Percentiles rank a stretch among this genome's conserved stretches.
These are phyloP conservation scores for Hanseniaspora thailandica DNA, from an alignment of 805 yeast species.

Conservation along the genomic window DNA sequence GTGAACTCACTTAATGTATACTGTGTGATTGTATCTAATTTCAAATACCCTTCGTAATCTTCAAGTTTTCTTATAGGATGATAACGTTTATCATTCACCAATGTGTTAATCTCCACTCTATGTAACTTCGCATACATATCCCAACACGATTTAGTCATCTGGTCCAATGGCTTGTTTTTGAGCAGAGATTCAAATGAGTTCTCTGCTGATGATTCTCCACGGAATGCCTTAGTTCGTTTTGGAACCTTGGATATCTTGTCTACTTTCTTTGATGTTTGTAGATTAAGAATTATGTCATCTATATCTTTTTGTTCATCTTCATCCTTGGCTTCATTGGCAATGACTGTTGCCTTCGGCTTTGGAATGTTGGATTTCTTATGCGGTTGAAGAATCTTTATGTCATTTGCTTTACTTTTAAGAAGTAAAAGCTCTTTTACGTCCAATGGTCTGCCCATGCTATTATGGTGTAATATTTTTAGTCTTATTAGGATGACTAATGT, in stretches of 20 bases:
- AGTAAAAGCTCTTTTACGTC: conserved; percentile 1
- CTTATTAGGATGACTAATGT: background rate
- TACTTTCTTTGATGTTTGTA: background rate
- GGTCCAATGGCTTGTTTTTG: background rate
- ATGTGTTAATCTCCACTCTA: background rate
- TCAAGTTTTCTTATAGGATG: background rate
- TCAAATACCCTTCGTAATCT: background rate
- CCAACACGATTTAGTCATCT: conserved; percentile 8
- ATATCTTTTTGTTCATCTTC: background rate
- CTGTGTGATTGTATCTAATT: conserved; percentile 2
- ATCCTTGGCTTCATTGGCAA: background rate
- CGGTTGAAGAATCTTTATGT: background rate
- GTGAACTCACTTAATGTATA: background rate
- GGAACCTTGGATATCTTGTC: conserved; percentile 4
- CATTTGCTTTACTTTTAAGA: background rate
- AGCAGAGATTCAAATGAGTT: background rate
- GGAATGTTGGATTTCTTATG: background rate
- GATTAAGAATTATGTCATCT: background rate
- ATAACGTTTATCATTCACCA: background rate
- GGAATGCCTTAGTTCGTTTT: background rate
- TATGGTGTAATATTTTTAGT: too few species aligned
- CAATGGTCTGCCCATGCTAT: conserved; percentile 8
- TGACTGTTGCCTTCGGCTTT: background rate
- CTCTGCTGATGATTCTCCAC: background rate
- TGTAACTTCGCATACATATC: conserved; percentile 4